phyloP scores from a whole-genome alignment of 768 basidiomycete species.

The Podaxis sp. region DNA sequence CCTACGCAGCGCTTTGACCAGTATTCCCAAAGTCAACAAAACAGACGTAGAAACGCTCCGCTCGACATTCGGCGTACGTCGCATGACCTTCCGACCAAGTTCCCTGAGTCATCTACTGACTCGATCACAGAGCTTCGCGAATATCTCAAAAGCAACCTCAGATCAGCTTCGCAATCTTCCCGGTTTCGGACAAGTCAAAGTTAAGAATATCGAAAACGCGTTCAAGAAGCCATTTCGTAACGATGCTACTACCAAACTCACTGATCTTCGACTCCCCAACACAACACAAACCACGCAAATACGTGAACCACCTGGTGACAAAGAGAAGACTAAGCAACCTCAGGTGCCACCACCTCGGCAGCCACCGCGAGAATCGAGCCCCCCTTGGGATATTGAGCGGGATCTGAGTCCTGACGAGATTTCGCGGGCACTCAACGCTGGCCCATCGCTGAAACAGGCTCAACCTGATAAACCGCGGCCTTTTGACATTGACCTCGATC shows the following conservation, averaged over 20 bases:
- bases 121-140: conserved; percentile 71
- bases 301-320: background rate
- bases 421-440: background rate
- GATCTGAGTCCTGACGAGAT: conserved; percentile 36
- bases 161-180: conserved; percentile 82
- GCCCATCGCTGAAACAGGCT: background rate
- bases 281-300: background rate
- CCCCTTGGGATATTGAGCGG: conserved; percentile 73
- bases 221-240: conserved; percentile 88
- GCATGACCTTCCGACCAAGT: background rate
- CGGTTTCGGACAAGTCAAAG: conserved; percentile 93
- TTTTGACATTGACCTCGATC: conserved; percentile 48
- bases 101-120: background rate
- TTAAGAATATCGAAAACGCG: conserved; percentile 85
- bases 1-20: conserved; percentile 79
- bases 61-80: conserved; percentile 84
- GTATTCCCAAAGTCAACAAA: conserved; percentile 93
- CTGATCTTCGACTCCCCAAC: conserved; percentile 17
- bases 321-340: background rate
- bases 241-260: conserved; percentile 48
- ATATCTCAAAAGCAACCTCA: conserved; percentile 69
- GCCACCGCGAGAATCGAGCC: conserved; percentile 46
- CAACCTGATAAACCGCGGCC: conserved; percentile 15
- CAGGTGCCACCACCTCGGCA: conserved; percentile 1
- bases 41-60: conserved; percentile 94